Percentiles rank a stretch among this genome's conserved stretches.
These are phyloP conservation scores for Didymella lethalis DNA, from an alignment of 2,329 filamentous ascomycete genomes.

Conservation along the genomic window DNA sequence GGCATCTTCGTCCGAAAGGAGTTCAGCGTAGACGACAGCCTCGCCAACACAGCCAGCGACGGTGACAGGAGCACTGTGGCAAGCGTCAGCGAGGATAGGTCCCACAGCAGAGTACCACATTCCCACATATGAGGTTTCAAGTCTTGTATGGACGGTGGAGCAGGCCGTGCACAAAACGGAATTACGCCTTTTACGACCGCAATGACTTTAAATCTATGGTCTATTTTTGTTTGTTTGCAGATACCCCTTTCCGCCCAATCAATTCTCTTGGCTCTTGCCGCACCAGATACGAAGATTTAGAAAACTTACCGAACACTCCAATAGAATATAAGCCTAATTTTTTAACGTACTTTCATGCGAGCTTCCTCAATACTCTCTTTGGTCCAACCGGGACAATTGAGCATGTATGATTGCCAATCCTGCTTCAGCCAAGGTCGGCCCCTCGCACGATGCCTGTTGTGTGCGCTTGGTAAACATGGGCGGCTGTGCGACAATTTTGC, in stretches of 20 bases:
- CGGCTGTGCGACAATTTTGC: background rate
- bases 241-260: slow-evolving; percentile 8
- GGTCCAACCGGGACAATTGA: background rate
- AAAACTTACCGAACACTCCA: too few species aligned
- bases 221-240: background rate
- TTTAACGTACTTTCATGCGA: too few species aligned
- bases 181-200: slow-evolving; percentile 1
- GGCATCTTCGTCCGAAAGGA: slow-evolving; percentile 34
- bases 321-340: too few species aligned
- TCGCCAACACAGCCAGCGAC: slow-evolving; percentile 18
- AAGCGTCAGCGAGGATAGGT: slow-evolving; percentile 25
- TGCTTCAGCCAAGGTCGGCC: background rate
- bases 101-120: slow-evolving; percentile 23
- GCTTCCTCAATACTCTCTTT: background rate
- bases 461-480: background rate
- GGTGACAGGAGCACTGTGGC: slow-evolving; percentile 19
- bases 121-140: slow-evolving; percentile 25
- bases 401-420: background rate
- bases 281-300: background rate
- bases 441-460: background rate
- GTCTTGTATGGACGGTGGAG: background rate
- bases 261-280: background rate
- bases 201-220: background rate
- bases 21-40: slow-evolving; percentile 25
- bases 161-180: background rate